Evolutionary conservation across 2,329 filamentous ascomycete species (phyloP).

Genomic region (Coleophoma crateriformis): DNA sequence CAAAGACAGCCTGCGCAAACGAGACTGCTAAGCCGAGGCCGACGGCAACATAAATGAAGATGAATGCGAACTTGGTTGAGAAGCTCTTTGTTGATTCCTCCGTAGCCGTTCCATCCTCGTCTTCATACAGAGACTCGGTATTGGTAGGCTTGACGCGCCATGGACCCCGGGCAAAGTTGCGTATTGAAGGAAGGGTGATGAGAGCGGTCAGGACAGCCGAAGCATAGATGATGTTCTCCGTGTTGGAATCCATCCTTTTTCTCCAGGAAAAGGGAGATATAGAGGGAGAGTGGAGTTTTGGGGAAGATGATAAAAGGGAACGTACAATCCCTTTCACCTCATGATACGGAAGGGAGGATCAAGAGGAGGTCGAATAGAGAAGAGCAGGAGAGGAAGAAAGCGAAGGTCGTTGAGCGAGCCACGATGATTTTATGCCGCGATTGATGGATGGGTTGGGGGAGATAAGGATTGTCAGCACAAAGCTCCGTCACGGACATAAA

Average conservation of each 20-base stretch:
- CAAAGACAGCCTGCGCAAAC: constrained; percentile 47
- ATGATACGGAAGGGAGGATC: too few species aligned
- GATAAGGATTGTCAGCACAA: too few species aligned
- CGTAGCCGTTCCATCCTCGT: constrained; percentile 63
- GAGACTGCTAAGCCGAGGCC: constrained; percentile 47
- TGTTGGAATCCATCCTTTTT: background rate
- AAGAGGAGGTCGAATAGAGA: too few species aligned
- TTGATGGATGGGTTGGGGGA: too few species aligned
- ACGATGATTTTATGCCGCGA: too few species aligned
- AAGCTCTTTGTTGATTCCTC: constrained; percentile 56
- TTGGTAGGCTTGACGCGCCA: constrained; percentile 8
- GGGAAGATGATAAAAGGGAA: too few species aligned
- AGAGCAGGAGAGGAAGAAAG: too few species aligned
- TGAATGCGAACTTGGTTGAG: constrained; percentile 52
- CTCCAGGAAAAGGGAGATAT: too few species aligned
- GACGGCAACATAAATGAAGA: constrained; percentile 44
- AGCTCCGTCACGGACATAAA: too few species aligned
- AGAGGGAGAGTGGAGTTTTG: too few species aligned
- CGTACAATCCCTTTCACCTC: too few species aligned
- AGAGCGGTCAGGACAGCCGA: constrained; percentile 4
- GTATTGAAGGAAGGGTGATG: constrained; percentile 14
- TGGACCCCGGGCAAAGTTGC: constrained; percentile 10
- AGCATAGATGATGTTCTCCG: background rate
- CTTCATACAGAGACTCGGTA: constrained; percentile 44
- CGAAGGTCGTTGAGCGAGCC: too few species aligned